A percentile compares a stretch with the other conserved stretches of the same genome.
Conservation (phyloP, 768 basidiomycete genomes). For the Xerocomus brunneocitrinus region DNA sequence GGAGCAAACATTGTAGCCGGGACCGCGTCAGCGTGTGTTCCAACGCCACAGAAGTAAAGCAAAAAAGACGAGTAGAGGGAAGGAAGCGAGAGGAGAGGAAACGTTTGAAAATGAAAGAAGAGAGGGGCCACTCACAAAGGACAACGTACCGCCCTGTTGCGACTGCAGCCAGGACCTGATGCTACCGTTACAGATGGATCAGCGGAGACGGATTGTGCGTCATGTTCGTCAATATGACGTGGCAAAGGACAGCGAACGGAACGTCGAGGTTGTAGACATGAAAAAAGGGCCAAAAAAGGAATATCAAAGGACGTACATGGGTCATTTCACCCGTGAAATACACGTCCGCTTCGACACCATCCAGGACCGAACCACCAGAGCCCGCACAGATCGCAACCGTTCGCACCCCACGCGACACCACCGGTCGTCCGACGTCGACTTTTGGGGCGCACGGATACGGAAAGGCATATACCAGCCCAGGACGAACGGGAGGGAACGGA, state of each 20-base stretch:
- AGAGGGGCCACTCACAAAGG: conserved; percentile 55
- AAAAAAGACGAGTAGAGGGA: neutral
- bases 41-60: conserved; percentile 12
- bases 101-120: neutral
- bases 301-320: conserved; percentile 52
- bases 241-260: neutral
- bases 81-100: neutral
- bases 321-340: conserved; percentile 92
- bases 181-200: conserved; percentile 42
- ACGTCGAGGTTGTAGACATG: neutral
- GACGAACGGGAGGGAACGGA: conserved; percentile 14
- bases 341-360: conserved; percentile 71
- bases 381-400: conserved; percentile 91
- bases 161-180: conserved; percentile 80
- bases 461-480: conserved; percentile 4
- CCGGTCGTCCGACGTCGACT: conserved; percentile 67
- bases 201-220: neutral
- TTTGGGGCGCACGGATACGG: conserved; percentile 5
- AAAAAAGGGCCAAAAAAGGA: conserved; percentile 16
- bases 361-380: conserved; percentile 75
- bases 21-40: conserved; percentile 4
- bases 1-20: conserved; percentile 11
- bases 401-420: conserved; percentile 34
- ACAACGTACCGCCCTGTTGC: conserved; percentile 76
- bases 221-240: conserved; percentile 10